Conservation (phyloP, 2,329 filamentous ascomycete genomes). For the Alternaria sp. region DNA sequence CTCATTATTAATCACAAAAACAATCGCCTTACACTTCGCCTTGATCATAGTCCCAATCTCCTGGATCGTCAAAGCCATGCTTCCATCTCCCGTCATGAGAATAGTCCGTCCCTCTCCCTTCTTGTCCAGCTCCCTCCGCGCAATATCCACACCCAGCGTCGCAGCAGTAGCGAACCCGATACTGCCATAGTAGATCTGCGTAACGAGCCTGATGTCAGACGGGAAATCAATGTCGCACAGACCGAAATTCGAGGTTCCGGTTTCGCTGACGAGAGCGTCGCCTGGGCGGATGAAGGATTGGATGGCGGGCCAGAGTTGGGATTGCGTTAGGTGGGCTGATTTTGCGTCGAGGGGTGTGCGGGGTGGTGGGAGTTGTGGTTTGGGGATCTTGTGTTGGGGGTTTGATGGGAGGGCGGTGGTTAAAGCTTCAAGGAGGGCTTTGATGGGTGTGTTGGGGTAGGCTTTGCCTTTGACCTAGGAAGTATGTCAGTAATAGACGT, state of each 20-base stretch:
- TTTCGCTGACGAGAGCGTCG: constrained; percentile 53
- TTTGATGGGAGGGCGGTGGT: constrained; percentile 26
- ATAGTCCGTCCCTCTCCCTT: constrained; percentile 52
- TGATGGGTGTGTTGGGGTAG: constrained; percentile 46
- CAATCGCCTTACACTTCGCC: constrained; percentile 41
- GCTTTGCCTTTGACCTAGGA: constrained; percentile 37
- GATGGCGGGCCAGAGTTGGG: constrained; percentile 54
- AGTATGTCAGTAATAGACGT: background rate
- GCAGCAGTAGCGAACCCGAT: constrained; percentile 54
- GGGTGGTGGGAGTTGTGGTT: constrained; percentile 35
- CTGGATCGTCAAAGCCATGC: constrained; percentile 70
- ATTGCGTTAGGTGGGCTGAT: constrained; percentile 51
- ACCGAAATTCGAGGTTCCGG: constrained; percentile 51
- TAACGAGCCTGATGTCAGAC: constrained; percentile 35
- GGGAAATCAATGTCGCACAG: constrained; percentile 46
- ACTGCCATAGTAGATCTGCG: constrained; percentile 54
- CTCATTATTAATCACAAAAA: constrained; percentile 56
- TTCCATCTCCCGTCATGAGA: constrained; percentile 68
- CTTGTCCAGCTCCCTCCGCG: constrained; percentile 55
- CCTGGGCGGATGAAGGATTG: constrained; percentile 43
- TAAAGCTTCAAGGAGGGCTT: constrained; percentile 45
- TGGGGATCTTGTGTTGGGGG: constrained; percentile 31
- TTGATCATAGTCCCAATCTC: constrained; percentile 69
- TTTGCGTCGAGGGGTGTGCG: constrained; percentile 39
- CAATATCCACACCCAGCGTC: constrained; percentile 53